Evolutionary conservation across 352 stramenopile genomes (phyloP).

Genomic region (Globisporangium radiosum): DNA sequence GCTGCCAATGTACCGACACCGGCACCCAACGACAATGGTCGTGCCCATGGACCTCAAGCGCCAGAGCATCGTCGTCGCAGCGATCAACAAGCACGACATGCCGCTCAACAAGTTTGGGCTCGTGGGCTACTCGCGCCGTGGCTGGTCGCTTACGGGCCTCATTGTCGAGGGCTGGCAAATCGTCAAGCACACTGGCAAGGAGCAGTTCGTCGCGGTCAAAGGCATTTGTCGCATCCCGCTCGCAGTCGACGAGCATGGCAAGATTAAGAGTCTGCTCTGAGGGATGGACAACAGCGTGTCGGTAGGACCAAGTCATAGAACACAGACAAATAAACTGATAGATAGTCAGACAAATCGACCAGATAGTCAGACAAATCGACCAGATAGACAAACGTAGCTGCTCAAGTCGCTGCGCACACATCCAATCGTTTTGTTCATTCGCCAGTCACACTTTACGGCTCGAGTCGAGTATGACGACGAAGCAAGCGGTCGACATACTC

Average conservation of each 20-base stretch:
- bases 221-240: constrained; percentile 12
- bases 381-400: too few relatives aligned
- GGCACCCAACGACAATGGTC: not conserved
- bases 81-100: constrained; percentile 18
- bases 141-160: constrained; percentile 23
- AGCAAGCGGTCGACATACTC: not conserved
- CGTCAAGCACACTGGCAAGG: constrained; percentile 10
- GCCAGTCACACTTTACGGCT: too few relatives aligned
- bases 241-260: constrained; percentile 3
- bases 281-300: too few relatives aligned
- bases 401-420: too few relatives aligned
- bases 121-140: constrained; percentile 18
- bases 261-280: constrained; percentile 11
- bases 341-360: too few relatives aligned
- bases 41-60: constrained; percentile 9
- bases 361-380: too few relatives aligned
- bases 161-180: constrained; percentile 28
- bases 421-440: too few relatives aligned
- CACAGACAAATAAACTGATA: too few relatives aligned
- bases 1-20: constrained; percentile 2
- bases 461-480: too few relatives aligned
- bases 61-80: constrained; percentile 17
- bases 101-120: constrained; percentile 23
- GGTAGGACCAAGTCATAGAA: too few relatives aligned
- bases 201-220: constrained; percentile 9